These are phyloP conservation scores for Calonectria leucothoes DNA, from an alignment of 2,329 filamentous ascomycete species.

Conservation along the genomic window DNA sequence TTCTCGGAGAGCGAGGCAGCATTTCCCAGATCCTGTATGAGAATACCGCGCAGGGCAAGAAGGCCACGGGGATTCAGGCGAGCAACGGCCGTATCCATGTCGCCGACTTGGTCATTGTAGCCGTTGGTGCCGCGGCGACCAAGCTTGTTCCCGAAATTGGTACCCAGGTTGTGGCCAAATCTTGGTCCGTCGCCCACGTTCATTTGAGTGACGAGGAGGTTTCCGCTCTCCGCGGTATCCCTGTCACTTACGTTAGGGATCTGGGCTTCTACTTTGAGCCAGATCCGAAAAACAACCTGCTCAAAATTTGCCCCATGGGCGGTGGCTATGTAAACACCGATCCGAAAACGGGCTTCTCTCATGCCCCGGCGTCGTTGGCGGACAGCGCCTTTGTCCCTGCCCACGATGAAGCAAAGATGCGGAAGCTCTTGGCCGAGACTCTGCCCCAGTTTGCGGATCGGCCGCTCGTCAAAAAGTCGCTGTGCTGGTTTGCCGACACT, in stretches of 20 bases:
- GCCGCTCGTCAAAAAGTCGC: conserved; percentile 27
- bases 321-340: conserved; percentile 25
- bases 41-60: neutral
- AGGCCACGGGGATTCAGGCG: conserved; percentile 27
- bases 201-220: conserved; percentile 67
- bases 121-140: conserved; percentile 62
- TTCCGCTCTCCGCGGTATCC: conserved; percentile 64
- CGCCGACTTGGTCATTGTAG: conserved; percentile 59
- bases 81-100: conserved; percentile 23
- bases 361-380: neutral
- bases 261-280: conserved; percentile 75
- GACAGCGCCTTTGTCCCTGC: conserved; percentile 13
- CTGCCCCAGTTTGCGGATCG: conserved; percentile 24
- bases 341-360: conserved; percentile 8
- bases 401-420: conserved; percentile 16
- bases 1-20: conserved; percentile 42
- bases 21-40: conserved; percentile 42
- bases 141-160: conserved; percentile 61
- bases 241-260: conserved; percentile 70
- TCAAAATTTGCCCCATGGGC: conserved; percentile 24
- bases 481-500: conserved; percentile 75
- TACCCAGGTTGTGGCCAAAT: conserved; percentile 63
- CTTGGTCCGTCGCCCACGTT: conserved; percentile 70
- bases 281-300: conserved; percentile 47
- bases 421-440: conserved; percentile 20